Conservation (phyloP, 108 stramenopile species). For the Stephanodiscus triporus region DNA sequence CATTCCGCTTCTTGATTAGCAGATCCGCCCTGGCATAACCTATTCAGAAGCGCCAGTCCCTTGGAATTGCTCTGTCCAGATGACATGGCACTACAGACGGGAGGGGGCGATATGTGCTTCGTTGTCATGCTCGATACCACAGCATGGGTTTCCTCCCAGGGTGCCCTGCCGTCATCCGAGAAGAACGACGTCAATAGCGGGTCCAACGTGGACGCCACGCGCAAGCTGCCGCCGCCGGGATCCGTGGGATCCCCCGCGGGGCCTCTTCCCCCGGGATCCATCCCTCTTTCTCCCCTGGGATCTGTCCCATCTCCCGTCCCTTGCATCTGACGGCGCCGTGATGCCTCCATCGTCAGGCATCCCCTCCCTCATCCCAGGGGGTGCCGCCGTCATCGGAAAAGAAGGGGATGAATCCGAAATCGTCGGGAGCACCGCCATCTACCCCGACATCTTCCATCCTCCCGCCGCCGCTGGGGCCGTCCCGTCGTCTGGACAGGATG, state of each 20-base stretch:
- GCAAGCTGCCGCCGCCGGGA: background rate
- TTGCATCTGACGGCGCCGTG: background rate
- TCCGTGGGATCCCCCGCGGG: background rate
- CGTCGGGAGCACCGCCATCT: slow-evolving; percentile 7
- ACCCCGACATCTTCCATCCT: no score
- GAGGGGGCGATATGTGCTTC: slow-evolving; percentile 10
- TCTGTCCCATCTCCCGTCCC: background rate
- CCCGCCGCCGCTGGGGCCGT: background rate
- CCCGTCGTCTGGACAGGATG: background rate
- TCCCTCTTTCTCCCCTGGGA: no score
- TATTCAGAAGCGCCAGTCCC: slow-evolving; percentile 56
- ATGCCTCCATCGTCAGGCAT: background rate
- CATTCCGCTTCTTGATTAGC: slow-evolving; percentile 17
- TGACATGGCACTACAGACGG: background rate
- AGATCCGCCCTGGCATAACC: slow-evolving; percentile 41
- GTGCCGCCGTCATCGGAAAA: slow-evolving; percentile 80
- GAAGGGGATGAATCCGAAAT: slow-evolving; percentile 66
- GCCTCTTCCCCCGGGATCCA: background rate
- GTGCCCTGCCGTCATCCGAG: slow-evolving; percentile 71
- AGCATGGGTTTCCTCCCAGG: slow-evolving; percentile 69
- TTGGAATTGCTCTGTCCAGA: slow-evolving; percentile 32
- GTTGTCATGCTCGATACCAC: background rate
- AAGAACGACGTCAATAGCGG: slow-evolving; percentile 79
- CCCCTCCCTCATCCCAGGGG: slow-evolving; percentile 70
- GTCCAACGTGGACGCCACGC: slow-evolving; percentile 51